Percentiles rank a stretch among this genome's conserved stretches.
These are phyloP conservation scores for Suhomyces sp. DNA, from an alignment of 805 yeast genomes.

Conservation along the genomic window DNA sequence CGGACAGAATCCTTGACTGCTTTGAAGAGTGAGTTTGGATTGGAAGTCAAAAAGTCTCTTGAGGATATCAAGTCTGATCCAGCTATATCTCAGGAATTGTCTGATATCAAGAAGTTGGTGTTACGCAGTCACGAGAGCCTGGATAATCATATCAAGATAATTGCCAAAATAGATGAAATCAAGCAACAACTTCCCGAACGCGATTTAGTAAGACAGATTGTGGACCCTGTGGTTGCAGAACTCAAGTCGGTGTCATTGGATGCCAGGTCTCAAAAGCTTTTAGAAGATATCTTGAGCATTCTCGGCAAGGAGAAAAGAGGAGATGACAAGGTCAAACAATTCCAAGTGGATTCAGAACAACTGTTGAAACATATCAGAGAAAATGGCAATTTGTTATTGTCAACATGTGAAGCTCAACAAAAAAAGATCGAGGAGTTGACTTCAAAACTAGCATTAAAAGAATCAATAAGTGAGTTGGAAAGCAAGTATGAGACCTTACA, in stretches of 20 bases:
- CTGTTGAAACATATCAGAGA: background rate
- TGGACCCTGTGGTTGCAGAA: slow-evolving; percentile 28
- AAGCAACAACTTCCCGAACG: slow-evolving; percentile 11
- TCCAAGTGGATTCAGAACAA: slow-evolving; percentile 2
- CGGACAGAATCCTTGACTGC: too few species aligned
- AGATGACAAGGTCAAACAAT: slow-evolving; percentile 1
- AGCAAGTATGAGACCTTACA: slow-evolving; percentile 3
- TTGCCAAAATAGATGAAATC: slow-evolving; percentile 1
- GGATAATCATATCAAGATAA: background rate
- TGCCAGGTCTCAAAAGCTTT: slow-evolving; percentile 13
- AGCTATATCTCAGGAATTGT: background rate
- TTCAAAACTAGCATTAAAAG: background rate
- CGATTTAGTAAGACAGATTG: slow-evolving; percentile 16
- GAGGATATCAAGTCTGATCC: background rate
- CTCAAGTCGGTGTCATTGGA: slow-evolving; percentile 25
- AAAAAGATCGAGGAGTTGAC: background rate
- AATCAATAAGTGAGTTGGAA: slow-evolving; percentile 2
- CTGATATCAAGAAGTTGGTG: background rate
- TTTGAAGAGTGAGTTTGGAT: too few species aligned
- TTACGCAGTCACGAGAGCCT: background rate
- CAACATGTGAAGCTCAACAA: background rate
- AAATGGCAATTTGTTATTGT: too few species aligned
- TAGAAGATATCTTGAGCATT: slow-evolving; percentile 14
- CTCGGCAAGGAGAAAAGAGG: slow-evolving; percentile 1
- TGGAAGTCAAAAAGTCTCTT: background rate